These are phyloP conservation scores for Parasitella parasitica DNA, from an alignment of 371 early-diverging fungal species.

Conservation along the genomic window DNA sequence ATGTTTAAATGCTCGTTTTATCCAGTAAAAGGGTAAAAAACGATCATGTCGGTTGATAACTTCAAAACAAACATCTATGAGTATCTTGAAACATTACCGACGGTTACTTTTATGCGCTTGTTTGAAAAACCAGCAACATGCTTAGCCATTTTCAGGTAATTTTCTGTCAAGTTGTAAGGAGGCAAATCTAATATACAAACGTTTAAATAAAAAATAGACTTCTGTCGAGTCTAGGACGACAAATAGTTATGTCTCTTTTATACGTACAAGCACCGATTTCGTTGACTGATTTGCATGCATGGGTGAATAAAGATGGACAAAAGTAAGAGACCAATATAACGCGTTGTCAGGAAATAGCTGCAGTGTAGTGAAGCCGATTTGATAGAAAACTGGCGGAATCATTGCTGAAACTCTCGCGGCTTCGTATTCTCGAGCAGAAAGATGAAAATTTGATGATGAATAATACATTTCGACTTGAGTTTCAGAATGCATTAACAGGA, in stretches of 20 bases:
- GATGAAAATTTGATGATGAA: conserved; percentile 55
- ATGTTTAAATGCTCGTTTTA: not conserved
- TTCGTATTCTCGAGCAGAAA: conserved; percentile 65
- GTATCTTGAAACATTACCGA: conserved; percentile 80
- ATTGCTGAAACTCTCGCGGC: conserved; percentile 63
- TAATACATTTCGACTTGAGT: conserved; percentile 71
- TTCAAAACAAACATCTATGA: conserved; percentile 74
- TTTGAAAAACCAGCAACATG: conserved; percentile 92
- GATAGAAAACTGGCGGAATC: conserved; percentile 60
- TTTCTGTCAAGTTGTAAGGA: not conserved
- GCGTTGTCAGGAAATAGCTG: not conserved
- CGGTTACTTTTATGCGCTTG: conserved; percentile 70
- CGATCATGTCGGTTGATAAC: conserved; percentile 48
- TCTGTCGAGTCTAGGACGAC: conserved; percentile 84
- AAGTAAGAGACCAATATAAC: conserved; percentile 30
- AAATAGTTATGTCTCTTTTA: conserved; percentile 87
- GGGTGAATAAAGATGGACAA: conserved; percentile 64
- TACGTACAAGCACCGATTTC: conserved; percentile 69
- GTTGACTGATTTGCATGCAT: conserved; percentile 62
- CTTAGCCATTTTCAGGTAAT: conserved; percentile 86
- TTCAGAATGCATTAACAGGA: conserved; percentile 88
- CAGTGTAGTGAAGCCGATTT: too few relatives aligned
- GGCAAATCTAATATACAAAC: not conserved
- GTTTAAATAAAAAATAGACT: conserved; percentile 46
- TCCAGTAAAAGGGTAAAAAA: not conserved